Base-by-base conservation (phyloP, 371 early-diverging fungal species). In the Apophysomyces ossiformis region DNA sequence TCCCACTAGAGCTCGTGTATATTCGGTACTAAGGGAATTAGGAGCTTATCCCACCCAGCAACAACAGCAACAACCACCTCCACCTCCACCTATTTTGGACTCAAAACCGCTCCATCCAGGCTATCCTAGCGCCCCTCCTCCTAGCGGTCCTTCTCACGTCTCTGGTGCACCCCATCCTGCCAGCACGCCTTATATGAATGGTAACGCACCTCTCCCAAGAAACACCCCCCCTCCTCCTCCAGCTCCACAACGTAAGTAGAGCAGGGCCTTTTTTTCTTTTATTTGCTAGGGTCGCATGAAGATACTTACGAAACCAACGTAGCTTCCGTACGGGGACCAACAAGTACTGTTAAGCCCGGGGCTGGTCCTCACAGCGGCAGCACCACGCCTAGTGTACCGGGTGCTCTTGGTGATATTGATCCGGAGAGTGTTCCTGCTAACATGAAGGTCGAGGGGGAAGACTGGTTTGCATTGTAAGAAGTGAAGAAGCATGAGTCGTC, bases 391-490 rank as follows among this genome's bases (percentile, higher is more conserved):
- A 45, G 41, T 64, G 54, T 57, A 32, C 57, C 36, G 58, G 35
- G 50, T 16, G 58, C 69, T 71, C 56, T 81, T 91, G 64, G 89
- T 67, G 95, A 95, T 65, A 78, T 96, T 62, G 95, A 94, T 70
- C 91, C 90, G 2, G 93, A 94, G 36, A 87, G 79, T 61, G 89
- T 93, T 16, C 94, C 94, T 15, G 75, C 90, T 1, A 88, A 87
- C 59, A 77, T 90, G 79, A 94, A 92, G 75, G 87, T 88, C 43
- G 96, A 96, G 75, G 94, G 95, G 16, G 70, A 77, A 7, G 96
- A 96, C 82, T 96, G 96, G 96, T 87, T 92, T 82, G 93, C 91
- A 35, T 78, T 92, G 87, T 87, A 85, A 5, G 54, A 50, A 26
- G 21, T n/a, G 21, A 50, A 50, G 9, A 11, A 16, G 54, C 13